Conservation (phyloP, 805 yeast genomes). For the Saccharomycopsis vini region DNA sequence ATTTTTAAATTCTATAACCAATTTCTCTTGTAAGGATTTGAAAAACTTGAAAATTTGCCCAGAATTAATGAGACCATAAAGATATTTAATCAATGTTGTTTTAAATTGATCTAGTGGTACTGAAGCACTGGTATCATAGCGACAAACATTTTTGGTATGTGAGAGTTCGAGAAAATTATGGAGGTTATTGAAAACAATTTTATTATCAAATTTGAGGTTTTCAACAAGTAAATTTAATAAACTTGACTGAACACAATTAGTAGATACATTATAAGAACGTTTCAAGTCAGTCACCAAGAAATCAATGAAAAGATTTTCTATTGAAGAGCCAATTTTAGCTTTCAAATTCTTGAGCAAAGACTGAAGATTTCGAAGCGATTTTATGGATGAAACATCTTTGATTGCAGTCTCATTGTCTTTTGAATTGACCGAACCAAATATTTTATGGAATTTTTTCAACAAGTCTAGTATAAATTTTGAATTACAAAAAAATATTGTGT, state of each 20-base stretch:
- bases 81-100: constrained; percentile 33
- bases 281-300: constrained; percentile 54
- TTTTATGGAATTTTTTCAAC: constrained; percentile 28
- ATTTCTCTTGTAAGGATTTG: constrained; percentile 53
- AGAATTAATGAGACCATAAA: constrained; percentile 52
- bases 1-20: constrained; percentile 62
- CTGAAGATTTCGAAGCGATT: constrained; percentile 27
- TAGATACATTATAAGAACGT: constrained; percentile 37
- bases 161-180: constrained; percentile 24
- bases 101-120: constrained; percentile 28
- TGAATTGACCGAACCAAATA: constrained; percentile 27
- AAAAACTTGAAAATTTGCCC: constrained; percentile 56
- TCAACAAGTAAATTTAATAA: constrained; percentile 19
- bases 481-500: constrained; percentile 19
- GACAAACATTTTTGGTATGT: constrained; percentile 17
- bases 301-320: constrained; percentile 47
- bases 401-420: background rate
- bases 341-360: constrained; percentile 48
- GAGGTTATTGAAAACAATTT: constrained; percentile 30
- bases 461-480: constrained; percentile 16
- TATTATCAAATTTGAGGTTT: constrained; percentile 24
- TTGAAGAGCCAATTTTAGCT: constrained; percentile 61
- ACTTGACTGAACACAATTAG: constrained; percentile 45
- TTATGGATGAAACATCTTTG: constrained; percentile 33
- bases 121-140: background rate